Evolutionary conservation across 768 basidiomycete species (phyloP).

Genomic region (Dioszegia aurantiaca): DNA sequence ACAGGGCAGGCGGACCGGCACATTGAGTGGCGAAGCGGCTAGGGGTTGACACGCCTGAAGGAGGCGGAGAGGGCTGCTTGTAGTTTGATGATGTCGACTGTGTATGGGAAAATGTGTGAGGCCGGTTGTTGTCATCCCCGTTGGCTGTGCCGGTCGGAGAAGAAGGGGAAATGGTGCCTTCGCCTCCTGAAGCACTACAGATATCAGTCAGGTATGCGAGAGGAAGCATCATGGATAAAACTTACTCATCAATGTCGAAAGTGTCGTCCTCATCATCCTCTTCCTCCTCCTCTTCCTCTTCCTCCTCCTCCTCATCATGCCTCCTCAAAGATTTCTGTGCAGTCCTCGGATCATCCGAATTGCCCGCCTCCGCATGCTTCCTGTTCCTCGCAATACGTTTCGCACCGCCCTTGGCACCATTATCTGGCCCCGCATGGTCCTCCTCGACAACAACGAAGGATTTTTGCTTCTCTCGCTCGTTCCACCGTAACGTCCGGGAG

Average conservation of each 20-base stretch:
- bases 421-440: conserved; percentile 55
- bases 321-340: conserved; percentile 24
- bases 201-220: neutral
- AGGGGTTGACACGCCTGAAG: conserved; percentile 51
- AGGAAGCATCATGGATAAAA: neutral
- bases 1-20: conserved; percentile 43
- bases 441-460: conserved; percentile 98
- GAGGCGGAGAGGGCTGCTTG: neutral
- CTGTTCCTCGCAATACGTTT: conserved; percentile 21
- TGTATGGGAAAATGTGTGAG: neutral
- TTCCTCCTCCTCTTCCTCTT: conserved; percentile 56
- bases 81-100: neutral
- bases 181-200: conserved; percentile 62
- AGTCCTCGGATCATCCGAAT: conserved; percentile 1
- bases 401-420: conserved; percentile 19
- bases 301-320: conserved; percentile 53
- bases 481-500: conserved; percentile 96
- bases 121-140: neutral
- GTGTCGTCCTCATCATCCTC: conserved; percentile 73
- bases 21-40: conserved; percentile 48
- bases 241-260: conserved; percentile 85
- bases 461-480: conserved; percentile 96
- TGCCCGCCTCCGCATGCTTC: conserved; percentile 13
- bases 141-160: conserved; percentile 9
- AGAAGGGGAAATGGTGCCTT: conserved; percentile 40